A percentile compares a stretch with the other conserved stretches of the same genome.
phyloP scores from a whole-genome alignment of 345 rosid species.

The Populus alba region DNA sequence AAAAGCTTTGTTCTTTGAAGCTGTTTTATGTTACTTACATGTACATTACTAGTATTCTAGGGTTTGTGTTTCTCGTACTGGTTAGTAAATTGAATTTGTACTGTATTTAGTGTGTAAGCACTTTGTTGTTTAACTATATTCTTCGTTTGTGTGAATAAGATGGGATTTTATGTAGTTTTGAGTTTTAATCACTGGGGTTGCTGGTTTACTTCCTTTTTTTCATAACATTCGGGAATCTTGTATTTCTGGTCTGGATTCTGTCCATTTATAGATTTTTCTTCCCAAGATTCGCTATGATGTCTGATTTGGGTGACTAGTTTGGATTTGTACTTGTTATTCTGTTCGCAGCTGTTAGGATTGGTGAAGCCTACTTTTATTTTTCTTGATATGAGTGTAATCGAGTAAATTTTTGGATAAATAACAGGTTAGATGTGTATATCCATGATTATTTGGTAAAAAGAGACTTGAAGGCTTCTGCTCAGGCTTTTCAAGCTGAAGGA shows the following conservation, averaged over 20 bases:
- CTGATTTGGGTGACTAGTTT: neutral
- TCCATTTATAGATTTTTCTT: constrained; percentile 13
- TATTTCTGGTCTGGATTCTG: constrained; percentile 20
- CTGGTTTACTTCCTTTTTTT: neutral
- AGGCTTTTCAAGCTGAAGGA: constrained; percentile 97
- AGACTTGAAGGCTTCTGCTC: constrained; percentile 93
- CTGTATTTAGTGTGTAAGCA: neutral
- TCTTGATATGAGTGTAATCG: neutral
- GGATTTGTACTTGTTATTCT: neutral
- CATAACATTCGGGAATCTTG: neutral
- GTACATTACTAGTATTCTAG: constrained; percentile 23
- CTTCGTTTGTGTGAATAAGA: neutral
- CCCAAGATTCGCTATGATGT: constrained; percentile 10
- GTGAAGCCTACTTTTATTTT: neutral
- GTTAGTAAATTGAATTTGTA: neutral
- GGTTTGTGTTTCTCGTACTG: constrained; percentile 27
- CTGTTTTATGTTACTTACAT: constrained; percentile 5
- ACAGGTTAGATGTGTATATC: constrained; percentile 97
- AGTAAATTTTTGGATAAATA: constrained; percentile 2
- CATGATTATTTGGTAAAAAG: constrained; percentile 94
- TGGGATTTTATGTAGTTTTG: neutral
- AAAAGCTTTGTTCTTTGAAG: constrained; percentile 25
- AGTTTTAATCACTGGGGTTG: neutral
- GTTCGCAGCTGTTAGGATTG: neutral
- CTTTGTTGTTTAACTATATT: neutral